Evolutionary conservation across 2,329 filamentous ascomycete genomes (phyloP), one percentile per base, ranked within the genome.

Genomic region (Stagonosporopsis vannaccii): DNA sequence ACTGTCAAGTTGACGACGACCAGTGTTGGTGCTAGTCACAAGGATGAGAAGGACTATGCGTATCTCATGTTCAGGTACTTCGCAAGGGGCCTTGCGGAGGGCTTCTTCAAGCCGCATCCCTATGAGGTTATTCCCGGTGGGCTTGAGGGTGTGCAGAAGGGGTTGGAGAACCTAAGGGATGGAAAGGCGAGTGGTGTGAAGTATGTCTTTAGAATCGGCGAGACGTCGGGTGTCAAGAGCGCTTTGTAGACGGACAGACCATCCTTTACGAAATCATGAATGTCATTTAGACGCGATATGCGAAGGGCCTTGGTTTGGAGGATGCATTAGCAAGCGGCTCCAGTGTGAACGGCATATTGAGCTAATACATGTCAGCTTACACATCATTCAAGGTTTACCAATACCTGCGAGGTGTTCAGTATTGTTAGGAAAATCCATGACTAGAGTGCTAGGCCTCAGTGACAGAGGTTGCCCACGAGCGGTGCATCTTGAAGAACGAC

Each of bases 101-200:
- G 82, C 0, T 82, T 78, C 75, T 81, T 86, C 47, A 76, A 69
- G 57, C 65, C 71, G 6, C 83, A 86, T 68, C 81, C 81, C 37
- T 71, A 77, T 40, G 82, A 85, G 69, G 76, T 87, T 12, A 70
- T 85, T 1, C 74, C 79, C 0, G 83, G 84, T 2, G 86, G 85
- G 0, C 63, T 89, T 46, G 77, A 69, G 4, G 84, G 85, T 0
- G 71, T 88, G 2, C 75, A 86, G 65, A 73, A 67, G 30, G 86
- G 77, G 0, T 66, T 90, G 71, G 70, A 72, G 61, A 82, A 85
- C 59, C 69, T 90, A 67, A 84, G 81, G 68, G 79, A 78, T 25
- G 87, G 87, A 0, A 85, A 84, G 71, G 85, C 84, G 20, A 87
- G 83, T 65, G 87, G 81, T 1, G 78, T 85, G 0, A 90, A 90